Base-by-base conservation (phyloP, 202 grass and related monocot species). In the Musa balbisiana region DNA sequence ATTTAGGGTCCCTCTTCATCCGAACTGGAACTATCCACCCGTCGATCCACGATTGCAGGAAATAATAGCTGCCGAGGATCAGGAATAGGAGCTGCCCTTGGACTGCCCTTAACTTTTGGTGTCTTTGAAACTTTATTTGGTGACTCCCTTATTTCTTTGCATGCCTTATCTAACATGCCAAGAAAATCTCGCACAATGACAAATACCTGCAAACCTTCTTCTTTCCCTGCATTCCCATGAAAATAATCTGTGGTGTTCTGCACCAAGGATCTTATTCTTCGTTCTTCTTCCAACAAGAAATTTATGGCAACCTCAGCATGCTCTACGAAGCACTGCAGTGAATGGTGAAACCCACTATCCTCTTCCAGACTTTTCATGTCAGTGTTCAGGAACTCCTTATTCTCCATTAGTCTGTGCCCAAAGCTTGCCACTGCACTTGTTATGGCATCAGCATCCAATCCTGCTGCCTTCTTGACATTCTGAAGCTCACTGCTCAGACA, bases 221-320 rank as follows among this genome's bases (percentile, higher is more conserved):
- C 90, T 71, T 92, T 92, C 60, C 14, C 76, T 50, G 80, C 84
- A 72, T 78, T 85, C 73, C 87, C 87, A 80, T 92, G 84, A 75
- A 92, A 92, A 89, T 92, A 87, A 27, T 81, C 78, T 1, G 84
- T 82, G 16, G 90, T 92, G 74, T 62, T 87, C 67, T 92, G 80
- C 63, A 89, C 72, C 43, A 89, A 72, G 16, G 62, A 73, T 81
- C 78, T 92, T 79, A 92, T 69, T 62, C 80, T 87, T 75, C 81
- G 83, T 49, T 89, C 90, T 82, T 92, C 90, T 69, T 83, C 82
- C 49, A 80, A 24, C 16, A 92, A 78, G 75, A 89, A 92, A 43
- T 29, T 85, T 17, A 83, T 87, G 14, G 87, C 84, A 2, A 71
- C 62, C 43, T 89, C 84, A 29, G 87, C 87, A 22, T 74, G 72